Evolutionary conservation across 2,329 filamentous ascomycete species (phyloP), one percentile per base, ranked within the genome.

Genomic region (Fusarium anguioides): DNA sequence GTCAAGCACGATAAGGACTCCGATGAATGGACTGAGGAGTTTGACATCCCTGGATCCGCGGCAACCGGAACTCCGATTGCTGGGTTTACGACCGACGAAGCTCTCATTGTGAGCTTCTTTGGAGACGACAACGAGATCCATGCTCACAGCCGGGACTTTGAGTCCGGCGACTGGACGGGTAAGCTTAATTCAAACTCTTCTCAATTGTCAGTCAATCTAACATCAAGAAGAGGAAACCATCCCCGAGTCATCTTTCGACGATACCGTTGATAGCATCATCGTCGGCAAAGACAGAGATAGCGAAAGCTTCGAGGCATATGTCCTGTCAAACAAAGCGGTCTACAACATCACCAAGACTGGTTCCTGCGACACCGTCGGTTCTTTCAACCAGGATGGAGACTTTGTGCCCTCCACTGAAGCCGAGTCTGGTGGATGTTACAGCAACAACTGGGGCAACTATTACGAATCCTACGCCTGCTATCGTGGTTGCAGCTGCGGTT

Each of bases 221-320:
- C 14, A 4, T n/a, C 2, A 4, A 8, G 9, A 17, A 52, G 49
- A 52, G 8, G 5, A 52, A 0, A 31, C 20, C 2, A 6, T 52
- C n/a, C 14, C 21, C 2, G n/a, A 46, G 1, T 52, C 49, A 7
- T 26, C n/a, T 2, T 52, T 52, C 5, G 39, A 52, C 10, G 10
- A 52, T 2, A 18, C 39, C 8, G 49, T 35, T 3, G 0, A 51
- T 3, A 45, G 18, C n/a, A 11, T 52, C 11, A 35, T 52, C 14
- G 49, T 52, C 14, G 49, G 24, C 14, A 23, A 46, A 12, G 49
- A 52, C 20, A 52, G 46, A 20, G 49, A 52, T 17, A 52, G 17
- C 7, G 49, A 39, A 2, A 2, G 26, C 8, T 33, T 46, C 5
- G 49, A 52, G 2, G 37, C 27, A 5, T 52, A 35, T 3, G 27